Evolutionary conservation across 192 early-diverging fungal genomes (phyloP), one percentile per base, ranked within the genome.

Genomic region (Coemansia pectinata): DNA sequence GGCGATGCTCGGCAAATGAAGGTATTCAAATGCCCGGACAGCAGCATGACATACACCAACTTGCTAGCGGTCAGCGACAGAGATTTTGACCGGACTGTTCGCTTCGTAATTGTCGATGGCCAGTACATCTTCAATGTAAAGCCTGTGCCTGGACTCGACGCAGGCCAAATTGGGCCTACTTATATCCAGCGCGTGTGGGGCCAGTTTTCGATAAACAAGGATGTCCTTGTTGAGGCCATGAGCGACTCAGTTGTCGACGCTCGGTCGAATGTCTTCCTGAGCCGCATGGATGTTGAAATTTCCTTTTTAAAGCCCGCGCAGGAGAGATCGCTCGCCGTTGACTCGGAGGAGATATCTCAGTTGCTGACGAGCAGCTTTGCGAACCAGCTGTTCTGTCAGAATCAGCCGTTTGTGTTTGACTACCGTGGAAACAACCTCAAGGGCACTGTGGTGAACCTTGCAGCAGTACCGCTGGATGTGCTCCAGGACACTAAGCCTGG

Each of bases 331-430:
- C 85, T 90, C 29, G 81, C 85, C 29, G 87, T 94, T 47, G 91
- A 95, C 65, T 85, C 89, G 6, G 90, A 90, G 48, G 91, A 95
- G 42, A 85, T 96, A 70, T 83, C 86, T 27, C 76, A 87, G 55
- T 70, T 87, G 7, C 88, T 95, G 33, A 65, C 61, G 19, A 57
- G 39, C 34, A 66, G 65, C 39, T 96, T 94, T 70, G 85, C 90
- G 45, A 88, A 90, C 57, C 93, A 96, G 87, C 89, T 96, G 14
- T 92, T 98, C 61, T 74, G 89, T 14, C 78, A 80, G 5, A 91
- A 89, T 19, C 95, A 98, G 68, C 85, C 84, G 7, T 61, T 96
- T 52, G 86, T 93, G 5, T 87, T 96, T 62, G 96, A 98, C 39
- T 95, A 90, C 76, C 87, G 90, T 58, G 95, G 92, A 8, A 74